Conservation (phyloP, 495 filamentous ascomycete genomes). For the Hypoxylon trugodes region DNA sequence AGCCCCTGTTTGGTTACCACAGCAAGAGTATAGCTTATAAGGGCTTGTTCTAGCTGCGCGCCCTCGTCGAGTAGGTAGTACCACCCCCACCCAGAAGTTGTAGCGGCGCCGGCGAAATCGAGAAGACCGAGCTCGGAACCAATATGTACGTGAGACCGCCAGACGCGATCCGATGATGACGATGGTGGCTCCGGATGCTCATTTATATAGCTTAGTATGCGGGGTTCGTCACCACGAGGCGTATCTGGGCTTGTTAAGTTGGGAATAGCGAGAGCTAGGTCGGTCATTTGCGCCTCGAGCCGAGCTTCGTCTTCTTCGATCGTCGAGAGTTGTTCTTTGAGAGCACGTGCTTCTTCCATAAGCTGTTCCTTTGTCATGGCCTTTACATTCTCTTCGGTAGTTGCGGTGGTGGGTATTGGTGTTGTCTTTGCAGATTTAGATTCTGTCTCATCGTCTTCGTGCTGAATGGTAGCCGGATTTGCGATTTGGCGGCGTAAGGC, state of each 20-base stretch:
- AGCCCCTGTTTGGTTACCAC: slow-evolving; percentile 65
- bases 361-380: slow-evolving; percentile 55
- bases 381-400: slow-evolving; percentile 17
- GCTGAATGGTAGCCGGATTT: slow-evolving; percentile 50
- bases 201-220: slow-evolving; percentile 74
- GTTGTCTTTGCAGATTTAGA: neutral
- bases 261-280: slow-evolving; percentile 80
- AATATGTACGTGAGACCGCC: slow-evolving; percentile 82
- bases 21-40: slow-evolving; percentile 83
- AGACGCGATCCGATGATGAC: slow-evolving; percentile 58
- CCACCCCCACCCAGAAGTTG: slow-evolving; percentile 93
- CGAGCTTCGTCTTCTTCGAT: slow-evolving; percentile 67
- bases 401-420: neutral
- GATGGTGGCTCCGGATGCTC: slow-evolving; percentile 67
- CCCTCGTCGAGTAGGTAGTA: slow-evolving; percentile 92
- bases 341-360: slow-evolving; percentile 69
- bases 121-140: slow-evolving; percentile 80
- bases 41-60: slow-evolving; percentile 89
- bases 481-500: slow-evolving; percentile 57
- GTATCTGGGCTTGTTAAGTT: slow-evolving; percentile 83
- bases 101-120: slow-evolving; percentile 82
- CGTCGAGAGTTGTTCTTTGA: slow-evolving; percentile 71
- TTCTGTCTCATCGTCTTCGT: slow-evolving; percentile 46
- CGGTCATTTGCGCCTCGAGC: slow-evolving; percentile 72
- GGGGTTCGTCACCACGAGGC: slow-evolving; percentile 70